A percentile compares a stretch with the other conserved stretches of the same genome.
Conservation (phyloP, 2,329 filamentous ascomycete species). For the Sclerotinia spermophila region DNA sequence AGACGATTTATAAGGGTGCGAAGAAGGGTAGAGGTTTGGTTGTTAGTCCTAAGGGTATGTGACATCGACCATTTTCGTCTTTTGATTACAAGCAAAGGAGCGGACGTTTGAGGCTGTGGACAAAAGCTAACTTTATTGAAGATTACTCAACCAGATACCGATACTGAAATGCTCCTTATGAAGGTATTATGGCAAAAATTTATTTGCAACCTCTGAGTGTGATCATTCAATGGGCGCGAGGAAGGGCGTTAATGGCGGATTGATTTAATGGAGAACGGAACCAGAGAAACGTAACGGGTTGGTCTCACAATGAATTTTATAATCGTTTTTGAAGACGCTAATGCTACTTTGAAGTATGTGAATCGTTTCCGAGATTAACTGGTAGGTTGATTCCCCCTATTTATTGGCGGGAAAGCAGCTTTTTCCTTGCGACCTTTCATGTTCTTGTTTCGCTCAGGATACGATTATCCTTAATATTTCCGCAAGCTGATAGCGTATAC, state of each 20-base stretch:
- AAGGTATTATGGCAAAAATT: not conserved
- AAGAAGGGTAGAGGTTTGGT: conserved; percentile 97
- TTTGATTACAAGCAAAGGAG: no score
- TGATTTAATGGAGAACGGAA: conserved; percentile 10
- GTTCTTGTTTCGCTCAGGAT: not conserved
- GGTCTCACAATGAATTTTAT: conserved; percentile 36
- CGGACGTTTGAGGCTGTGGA: not conserved
- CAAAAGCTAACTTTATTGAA: conserved; percentile 21
- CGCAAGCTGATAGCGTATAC: not conserved
- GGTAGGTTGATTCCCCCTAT: not conserved
- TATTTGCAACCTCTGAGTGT: not conserved
- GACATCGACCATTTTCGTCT: not conserved
- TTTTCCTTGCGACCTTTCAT: not conserved
- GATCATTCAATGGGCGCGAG: not conserved
- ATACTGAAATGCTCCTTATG: conserved; percentile 45
- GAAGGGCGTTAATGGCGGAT: conserved; percentile 18
- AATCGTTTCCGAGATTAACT: not conserved
- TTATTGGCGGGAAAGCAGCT: not conserved
- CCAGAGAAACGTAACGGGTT: conserved; percentile 35
- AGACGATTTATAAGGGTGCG: conserved; percentile 96
- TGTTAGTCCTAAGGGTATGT: conserved; percentile 76
- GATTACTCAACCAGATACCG: conserved; percentile 66
- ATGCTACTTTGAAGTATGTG: conserved; percentile 25
- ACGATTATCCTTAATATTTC: not conserved
- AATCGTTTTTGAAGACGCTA: conserved; percentile 26